Evolutionary conservation across 1,284 basidiomycete species (phyloP), one percentile per base, ranked within the genome.

Genomic region (Microbotryum lychnidis-dioicae): DNA sequence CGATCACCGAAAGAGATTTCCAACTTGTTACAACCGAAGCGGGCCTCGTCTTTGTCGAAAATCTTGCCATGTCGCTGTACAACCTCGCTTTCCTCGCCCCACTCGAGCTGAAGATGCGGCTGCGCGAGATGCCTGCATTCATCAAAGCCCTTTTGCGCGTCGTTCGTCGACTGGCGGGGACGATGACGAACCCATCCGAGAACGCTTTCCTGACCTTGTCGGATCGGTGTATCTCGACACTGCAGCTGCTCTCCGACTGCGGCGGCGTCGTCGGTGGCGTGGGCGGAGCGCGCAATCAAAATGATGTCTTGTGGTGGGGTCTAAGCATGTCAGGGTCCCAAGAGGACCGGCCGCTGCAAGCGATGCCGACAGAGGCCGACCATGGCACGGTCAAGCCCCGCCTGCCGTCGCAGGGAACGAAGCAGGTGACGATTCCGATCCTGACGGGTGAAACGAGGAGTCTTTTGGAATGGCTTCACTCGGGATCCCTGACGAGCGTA

Each of bases 31-130:
- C 87, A 55, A 74, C 77, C 44, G 79, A 81, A 63, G 71, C 80
- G 23, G 89, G 88, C 82, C 76, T 93, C 50, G 83, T 84, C 48
- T 88, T 90, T 74, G 77, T 87, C 66, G 90, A 94, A 77, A 85
- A 87, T 63, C 77, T 83, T 50, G 80, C 87, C 23, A 83, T 93
- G 79, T 83, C 83, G 20, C 81, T 96, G 47, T 97, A 96, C 78
- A 86, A 87, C 44, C 77, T 97, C 62, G 84, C 86, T 9, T 97
- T 92, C 79, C 79, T 94, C 53, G 83, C 91, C 6, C 82, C 90
- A 1, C 84, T 84, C 1, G 76, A 80, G 37, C 74, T 91, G 61
- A 91, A 94, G 76, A 76, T 80, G 58, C 79, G 77, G 60, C 80
- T 93, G 69, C 87, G 87, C 66, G 56, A 68, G n/a, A 67, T 75